phyloP scores from a whole-genome alignment of 148 eudicot genomes.

The Euryodendron excelsum region DNA sequence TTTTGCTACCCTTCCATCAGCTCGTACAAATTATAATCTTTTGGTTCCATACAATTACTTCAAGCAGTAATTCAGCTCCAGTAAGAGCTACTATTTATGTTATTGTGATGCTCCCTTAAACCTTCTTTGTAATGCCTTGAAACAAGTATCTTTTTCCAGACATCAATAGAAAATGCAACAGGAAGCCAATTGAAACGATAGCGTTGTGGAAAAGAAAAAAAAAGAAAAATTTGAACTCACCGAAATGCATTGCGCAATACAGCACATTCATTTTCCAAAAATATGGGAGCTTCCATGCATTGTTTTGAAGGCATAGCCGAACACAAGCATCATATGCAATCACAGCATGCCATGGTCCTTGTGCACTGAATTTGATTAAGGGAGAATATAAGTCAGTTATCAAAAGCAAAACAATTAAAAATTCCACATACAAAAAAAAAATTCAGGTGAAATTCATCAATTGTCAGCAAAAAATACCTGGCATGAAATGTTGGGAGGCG shows the following conservation, averaged over 20 bases:
- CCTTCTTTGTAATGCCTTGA: background rate
- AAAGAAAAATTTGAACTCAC: conserved; percentile 38
- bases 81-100: background rate
- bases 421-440: background rate
- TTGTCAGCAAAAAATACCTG: conserved; percentile 47
- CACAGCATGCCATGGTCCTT: conserved; percentile 87
- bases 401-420: background rate
- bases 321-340: conserved; percentile 95
- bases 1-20: background rate
- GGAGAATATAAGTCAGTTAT: background rate
- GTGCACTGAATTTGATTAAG: conserved; percentile 55
- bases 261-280: conserved; percentile 90
- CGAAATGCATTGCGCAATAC: conserved; percentile 72
- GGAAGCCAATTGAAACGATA: background rate
- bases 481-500: conserved; percentile 90
- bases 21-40: background rate
- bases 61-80: background rate
- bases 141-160: background rate
- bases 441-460: background rate
- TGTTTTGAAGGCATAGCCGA: conserved; percentile 88
- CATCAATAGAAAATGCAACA: background rate
- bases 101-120: background rate
- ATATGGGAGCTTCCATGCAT: conserved; percentile 86
- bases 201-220: background rate
- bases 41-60: background rate